Conservation (phyloP, 768 basidiomycete genomes). For the Mycena amicta region DNA sequence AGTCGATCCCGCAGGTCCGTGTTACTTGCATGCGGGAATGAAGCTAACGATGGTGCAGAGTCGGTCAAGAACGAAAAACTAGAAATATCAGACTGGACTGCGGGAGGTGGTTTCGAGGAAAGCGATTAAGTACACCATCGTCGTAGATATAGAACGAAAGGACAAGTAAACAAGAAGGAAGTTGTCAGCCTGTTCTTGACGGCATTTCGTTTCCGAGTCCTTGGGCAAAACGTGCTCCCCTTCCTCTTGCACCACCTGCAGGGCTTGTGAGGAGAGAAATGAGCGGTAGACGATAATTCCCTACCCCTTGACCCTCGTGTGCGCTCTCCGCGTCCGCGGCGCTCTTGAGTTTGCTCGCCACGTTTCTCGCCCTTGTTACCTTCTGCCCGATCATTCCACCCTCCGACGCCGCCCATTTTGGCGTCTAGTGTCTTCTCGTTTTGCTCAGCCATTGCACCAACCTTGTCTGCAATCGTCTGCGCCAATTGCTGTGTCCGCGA, state of each 20-base stretch:
- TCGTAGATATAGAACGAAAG: no score
- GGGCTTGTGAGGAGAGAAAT: background rate
- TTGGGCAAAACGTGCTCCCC: slow-evolving; percentile 82
- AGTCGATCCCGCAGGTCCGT: slow-evolving; percentile 60
- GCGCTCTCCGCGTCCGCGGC: slow-evolving; percentile 74
- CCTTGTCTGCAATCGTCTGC: slow-evolving; percentile 85
- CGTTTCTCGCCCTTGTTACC: slow-evolving; percentile 77
- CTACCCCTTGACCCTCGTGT: slow-evolving; percentile 64
- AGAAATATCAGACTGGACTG: slow-evolving; percentile 58
- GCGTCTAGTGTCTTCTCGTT: slow-evolving; percentile 88
- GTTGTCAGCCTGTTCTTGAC: slow-evolving; percentile 34
- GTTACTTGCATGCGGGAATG: background rate
- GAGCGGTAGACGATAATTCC: slow-evolving; percentile 15
- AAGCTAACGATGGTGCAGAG: slow-evolving; percentile 38
- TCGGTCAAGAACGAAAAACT: slow-evolving; percentile 57
- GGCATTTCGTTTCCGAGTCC: slow-evolving; percentile 83
- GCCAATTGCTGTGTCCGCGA: slow-evolving; percentile 90
- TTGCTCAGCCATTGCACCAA: slow-evolving; percentile 83
- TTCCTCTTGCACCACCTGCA: slow-evolving; percentile 65
- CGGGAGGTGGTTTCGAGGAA: slow-evolving; percentile 28
- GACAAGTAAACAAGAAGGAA: slow-evolving; percentile 7
- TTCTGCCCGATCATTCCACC: slow-evolving; percentile 70
- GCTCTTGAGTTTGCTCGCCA: slow-evolving; percentile 78
- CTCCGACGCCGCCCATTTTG: slow-evolving; percentile 71
- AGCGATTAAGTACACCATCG: slow-evolving; percentile 6